A percentile compares a stretch with the other conserved stretches of the same genome.
phyloP scores from a whole-genome alignment of 768 basidiomycete species.

The Amanita inopinata region DNA sequence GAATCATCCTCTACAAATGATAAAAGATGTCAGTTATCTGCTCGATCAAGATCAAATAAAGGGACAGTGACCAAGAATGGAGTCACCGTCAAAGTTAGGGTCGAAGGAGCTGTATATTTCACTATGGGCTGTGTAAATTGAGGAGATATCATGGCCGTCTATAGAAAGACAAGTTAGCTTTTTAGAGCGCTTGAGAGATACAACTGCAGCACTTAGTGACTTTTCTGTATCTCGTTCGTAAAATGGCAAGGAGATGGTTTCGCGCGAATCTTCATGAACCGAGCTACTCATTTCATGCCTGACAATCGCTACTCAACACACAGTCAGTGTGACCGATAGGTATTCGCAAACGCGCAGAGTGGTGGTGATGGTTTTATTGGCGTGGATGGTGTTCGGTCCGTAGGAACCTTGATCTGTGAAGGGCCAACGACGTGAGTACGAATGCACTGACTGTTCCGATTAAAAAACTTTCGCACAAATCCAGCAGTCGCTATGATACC shows the following conservation, averaged over 20 bases:
- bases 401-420: no score
- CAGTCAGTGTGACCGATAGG: no score
- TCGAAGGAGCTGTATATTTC: slow-evolving; percentile 21
- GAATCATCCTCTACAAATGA: slow-evolving; percentile 52
- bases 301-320: slow-evolving; percentile 14
- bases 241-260: slow-evolving; percentile 17
- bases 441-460: no score
- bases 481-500: no score
- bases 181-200: no score
- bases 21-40: not conserved
- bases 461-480: no score
- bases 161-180: not conserved
- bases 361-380: no score
- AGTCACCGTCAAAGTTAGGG: slow-evolving; percentile 26
- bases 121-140: slow-evolving; percentile 19
- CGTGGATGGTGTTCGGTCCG: no score
- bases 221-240: slow-evolving; percentile 22
- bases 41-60: not conserved
- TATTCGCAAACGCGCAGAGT: no score
- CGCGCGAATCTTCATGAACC: slow-evolving; percentile 20
- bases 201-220: slow-evolving; percentile 21
- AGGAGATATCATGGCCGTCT: slow-evolving; percentile 18
- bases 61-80: slow-evolving; percentile 17
- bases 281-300: slow-evolving; percentile 29
- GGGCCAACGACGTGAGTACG: no score